Conservation (phyloP, 176 grass and related monocot genomes). For the Urochloa ruziziensis region DNA sequence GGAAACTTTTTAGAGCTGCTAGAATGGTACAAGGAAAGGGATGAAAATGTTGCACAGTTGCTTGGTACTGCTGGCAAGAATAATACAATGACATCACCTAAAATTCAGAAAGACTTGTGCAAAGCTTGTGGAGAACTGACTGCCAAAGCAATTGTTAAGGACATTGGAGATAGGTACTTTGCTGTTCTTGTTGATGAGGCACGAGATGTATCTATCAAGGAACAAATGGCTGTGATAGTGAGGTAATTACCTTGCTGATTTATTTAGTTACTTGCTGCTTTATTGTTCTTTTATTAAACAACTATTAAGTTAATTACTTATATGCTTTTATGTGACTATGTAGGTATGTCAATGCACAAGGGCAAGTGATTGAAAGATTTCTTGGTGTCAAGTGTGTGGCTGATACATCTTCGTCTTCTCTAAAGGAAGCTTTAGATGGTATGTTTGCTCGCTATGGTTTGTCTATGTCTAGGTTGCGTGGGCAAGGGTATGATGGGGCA, state of each 20-base stretch:
- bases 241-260: not conserved
- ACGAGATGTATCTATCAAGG: not conserved
- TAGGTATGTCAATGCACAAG: too few species aligned
- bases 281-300: not conserved
- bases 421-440: too few species aligned
- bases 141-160: not conserved
- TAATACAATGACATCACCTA: not conserved
- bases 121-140: not conserved
- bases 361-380: too few species aligned
- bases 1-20: not conserved
- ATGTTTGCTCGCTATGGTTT: too few species aligned
- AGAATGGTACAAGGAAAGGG: not conserved
- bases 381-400: too few species aligned
- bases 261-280: not conserved
- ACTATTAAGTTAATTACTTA: not conserved
- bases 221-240: not conserved
- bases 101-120: not conserved
- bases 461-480: too few species aligned
- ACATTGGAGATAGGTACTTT: not conserved
- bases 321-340: not conserved
- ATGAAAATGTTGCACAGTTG: not conserved
- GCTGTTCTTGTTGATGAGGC: not conserved
- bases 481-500: too few species aligned
- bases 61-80: not conserved
- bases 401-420: too few species aligned